Evolutionary conservation across 495 filamentous ascomycete genomes (phyloP).

Genomic region (Xylaria venustula): DNA sequence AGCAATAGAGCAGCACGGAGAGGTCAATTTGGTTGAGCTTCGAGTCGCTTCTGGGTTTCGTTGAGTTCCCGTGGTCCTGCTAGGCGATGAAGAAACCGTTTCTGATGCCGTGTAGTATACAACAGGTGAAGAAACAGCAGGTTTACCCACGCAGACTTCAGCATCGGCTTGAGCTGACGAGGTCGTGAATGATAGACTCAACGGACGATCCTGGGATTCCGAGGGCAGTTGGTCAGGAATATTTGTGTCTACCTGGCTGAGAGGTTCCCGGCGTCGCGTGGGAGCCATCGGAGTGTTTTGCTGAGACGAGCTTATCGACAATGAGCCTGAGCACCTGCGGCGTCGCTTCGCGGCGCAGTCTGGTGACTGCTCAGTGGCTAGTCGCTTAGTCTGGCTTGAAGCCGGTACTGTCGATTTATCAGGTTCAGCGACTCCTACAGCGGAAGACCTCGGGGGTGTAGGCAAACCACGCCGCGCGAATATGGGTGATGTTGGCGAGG

Average conservation of each 20-base stretch:
- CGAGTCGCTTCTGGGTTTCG: neutral
- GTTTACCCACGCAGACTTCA: neutral
- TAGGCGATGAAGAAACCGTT: slow-evolving; percentile 3
- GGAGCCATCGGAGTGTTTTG: neutral
- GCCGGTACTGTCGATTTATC: neutral
- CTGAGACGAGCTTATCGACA: slow-evolving; percentile 4
- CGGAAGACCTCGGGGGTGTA: slow-evolving; percentile 4
- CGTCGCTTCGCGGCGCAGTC: slow-evolving; percentile 4
- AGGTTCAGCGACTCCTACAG: neutral
- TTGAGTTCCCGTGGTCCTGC: neutral
- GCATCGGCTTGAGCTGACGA: neutral
- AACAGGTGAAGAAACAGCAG: neutral
- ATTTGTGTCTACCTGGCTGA: slow-evolving; percentile 23
- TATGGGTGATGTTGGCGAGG: neutral
- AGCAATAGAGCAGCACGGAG: slow-evolving; percentile 15
- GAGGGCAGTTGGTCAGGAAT: neutral
- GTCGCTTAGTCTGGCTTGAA: slow-evolving; percentile 12
- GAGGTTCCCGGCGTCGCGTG: slow-evolving; percentile 16
- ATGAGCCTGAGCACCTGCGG: slow-evolving; percentile 6
- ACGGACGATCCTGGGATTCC: neutral
- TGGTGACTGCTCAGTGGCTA: neutral
- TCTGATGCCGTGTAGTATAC: slow-evolving; percentile 11
- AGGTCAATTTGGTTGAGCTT: neutral
- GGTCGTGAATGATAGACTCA: neutral
- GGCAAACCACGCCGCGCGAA: neutral